Percentiles rank a stretch among this genome's conserved stretches.
phyloP scores from a whole-genome alignment of 2,329 filamentous ascomycete species.

The Alternaria arbusti region DNA sequence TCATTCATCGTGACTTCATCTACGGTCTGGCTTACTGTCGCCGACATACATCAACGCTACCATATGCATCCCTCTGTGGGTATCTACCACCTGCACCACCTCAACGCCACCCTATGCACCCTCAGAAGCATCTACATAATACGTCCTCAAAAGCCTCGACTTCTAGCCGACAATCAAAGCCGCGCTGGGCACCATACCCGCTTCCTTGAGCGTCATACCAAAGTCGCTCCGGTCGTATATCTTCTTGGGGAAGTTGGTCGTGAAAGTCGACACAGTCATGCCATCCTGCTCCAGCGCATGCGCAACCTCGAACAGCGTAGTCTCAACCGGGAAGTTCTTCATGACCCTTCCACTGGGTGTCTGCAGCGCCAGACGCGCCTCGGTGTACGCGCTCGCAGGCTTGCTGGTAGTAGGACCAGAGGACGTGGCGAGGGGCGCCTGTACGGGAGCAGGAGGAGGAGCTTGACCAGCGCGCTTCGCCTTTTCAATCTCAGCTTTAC shows the following conservation, averaged over 20 bases:
- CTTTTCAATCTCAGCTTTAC: constrained; percentile 85
- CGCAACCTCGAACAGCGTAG: constrained; percentile 91
- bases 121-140: neutral
- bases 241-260: constrained; percentile 87
- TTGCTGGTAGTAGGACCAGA: constrained; percentile 62
- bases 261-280: constrained; percentile 74
- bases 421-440: constrained; percentile 54
- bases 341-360: constrained; percentile 76
- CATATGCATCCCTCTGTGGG: neutral
- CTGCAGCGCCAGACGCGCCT: constrained; percentile 83
- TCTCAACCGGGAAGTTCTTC: constrained; percentile 88
- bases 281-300: constrained; percentile 77
- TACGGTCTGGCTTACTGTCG: neutral
- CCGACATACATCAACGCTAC: neutral
- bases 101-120: constrained; percentile 1
- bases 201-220: constrained; percentile 89
- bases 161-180: constrained; percentile 72
- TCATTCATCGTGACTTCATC: neutral
- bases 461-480: constrained; percentile 80
- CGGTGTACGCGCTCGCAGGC: constrained; percentile 74
- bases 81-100: constrained; percentile 1
- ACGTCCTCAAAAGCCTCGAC: neutral
- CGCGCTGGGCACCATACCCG: constrained; percentile 88
- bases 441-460: constrained; percentile 57
- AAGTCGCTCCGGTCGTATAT: constrained; percentile 75